Percentiles rank a stretch among this genome's conserved stretches.
phyloP scores from a whole-genome alignment of 176 grass and related monocot genomes.

The Bolboschoenus planiculmis region DNA sequence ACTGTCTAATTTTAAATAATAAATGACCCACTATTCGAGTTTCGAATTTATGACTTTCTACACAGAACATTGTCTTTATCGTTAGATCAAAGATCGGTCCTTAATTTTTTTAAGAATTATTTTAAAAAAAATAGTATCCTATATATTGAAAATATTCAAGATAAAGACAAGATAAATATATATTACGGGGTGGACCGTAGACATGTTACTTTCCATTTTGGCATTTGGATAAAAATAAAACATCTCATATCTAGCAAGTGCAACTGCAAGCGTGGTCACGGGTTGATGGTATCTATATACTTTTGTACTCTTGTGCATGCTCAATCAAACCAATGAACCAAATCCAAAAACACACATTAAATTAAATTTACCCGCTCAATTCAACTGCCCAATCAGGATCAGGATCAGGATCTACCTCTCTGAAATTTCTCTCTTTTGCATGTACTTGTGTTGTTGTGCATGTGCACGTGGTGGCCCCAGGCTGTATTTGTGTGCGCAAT shows the following conservation, averaged over 20 bases:
- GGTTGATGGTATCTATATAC: background rate
- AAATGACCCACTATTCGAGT: too few relatives aligned
- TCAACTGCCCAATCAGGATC: conserved; percentile 1
- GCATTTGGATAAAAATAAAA: too few relatives aligned
- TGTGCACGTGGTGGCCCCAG: background rate
- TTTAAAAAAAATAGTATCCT: too few relatives aligned
- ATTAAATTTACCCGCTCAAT: background rate
- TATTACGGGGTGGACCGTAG: background rate
- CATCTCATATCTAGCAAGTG: too few relatives aligned
- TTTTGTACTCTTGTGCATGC: background rate
- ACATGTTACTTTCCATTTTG: background rate
- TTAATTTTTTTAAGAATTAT: too few relatives aligned
- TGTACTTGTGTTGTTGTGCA: background rate
- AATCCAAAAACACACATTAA: background rate
- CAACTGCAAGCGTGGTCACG: background rate
- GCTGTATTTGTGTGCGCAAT: background rate
- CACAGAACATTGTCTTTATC: too few relatives aligned
- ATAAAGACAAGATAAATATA: background rate
- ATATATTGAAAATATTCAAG: background rate
- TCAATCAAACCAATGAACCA: too few relatives aligned
- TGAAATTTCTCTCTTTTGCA: background rate
- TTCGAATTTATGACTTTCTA: too few relatives aligned
- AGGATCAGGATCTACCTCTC: background rate
- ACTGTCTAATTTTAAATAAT: too few relatives aligned
- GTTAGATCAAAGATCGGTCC: too few relatives aligned